phyloP scores from a whole-genome alignment of 371 early-diverging fungal species.

The Furculomyces boomerangus region DNA sequence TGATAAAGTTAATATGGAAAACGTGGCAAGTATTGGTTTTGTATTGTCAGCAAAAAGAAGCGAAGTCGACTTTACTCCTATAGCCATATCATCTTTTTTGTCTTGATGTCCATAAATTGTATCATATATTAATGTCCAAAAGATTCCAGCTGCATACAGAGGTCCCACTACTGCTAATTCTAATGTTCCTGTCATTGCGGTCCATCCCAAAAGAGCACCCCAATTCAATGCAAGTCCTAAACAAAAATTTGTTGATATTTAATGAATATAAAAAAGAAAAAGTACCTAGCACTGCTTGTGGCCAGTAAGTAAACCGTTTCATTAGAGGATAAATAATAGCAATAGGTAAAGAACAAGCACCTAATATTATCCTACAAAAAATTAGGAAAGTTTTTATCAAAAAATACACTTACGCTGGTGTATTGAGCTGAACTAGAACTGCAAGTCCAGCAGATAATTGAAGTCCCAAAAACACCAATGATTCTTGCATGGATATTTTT shows the following conservation, averaged over 20 bases:
- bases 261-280: not conserved
- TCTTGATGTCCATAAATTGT: conserved; percentile 93
- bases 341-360: conserved; percentile 56
- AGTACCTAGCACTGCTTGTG: conserved; percentile 54
- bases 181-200: conserved; percentile 61
- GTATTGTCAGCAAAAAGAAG: conserved; percentile 63
- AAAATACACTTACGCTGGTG: conserved; percentile 26
- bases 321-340: conserved; percentile 82
- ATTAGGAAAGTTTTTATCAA: not conserved
- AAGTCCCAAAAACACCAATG: conserved; percentile 56
- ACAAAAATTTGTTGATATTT: too few species aligned
- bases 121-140: conserved; percentile 92
- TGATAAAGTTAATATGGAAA: conserved; percentile 47
- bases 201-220: conserved; percentile 86
- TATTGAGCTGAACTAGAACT: conserved; percentile 52
- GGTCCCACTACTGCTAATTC: conserved; percentile 55
- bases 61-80: conserved; percentile 87
- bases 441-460: conserved; percentile 70
- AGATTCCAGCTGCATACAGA: conserved; percentile 67
- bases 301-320: conserved; percentile 93
- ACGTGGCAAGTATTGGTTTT: conserved; percentile 45
- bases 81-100: conserved; percentile 65
- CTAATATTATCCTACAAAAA: conserved; percentile 47
- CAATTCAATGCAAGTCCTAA: conserved; percentile 85
- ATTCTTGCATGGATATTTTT: conserved; percentile 40